Base-by-base conservation (phyloP, 345 rosid genomes). In the Psidium guajava region DNA sequence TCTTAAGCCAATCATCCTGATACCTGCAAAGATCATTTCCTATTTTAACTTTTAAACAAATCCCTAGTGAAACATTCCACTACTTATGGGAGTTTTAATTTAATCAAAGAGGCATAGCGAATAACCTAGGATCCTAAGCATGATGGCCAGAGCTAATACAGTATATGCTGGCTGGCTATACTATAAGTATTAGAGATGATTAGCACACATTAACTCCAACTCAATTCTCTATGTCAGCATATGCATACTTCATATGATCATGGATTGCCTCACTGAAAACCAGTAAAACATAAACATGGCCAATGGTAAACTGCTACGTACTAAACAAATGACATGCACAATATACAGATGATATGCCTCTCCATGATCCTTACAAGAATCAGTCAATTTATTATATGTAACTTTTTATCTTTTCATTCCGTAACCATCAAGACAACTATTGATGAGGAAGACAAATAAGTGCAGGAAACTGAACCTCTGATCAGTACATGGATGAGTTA, bases 1-100 rank as follows among this genome's bases (percentile, higher is more conserved):
- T 89, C 91, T 95, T 96, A 73, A 97, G 96, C 99, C 99, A 97
- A 91, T 97, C 99, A 88, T 97, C 99, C 92, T 97, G 99, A 91
- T 97, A 97, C 91, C 99, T 97, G 86, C 84, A 44, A 85, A 77
- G 82, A 52, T 86, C 85, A 87, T 83, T 82, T 27, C 42, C 44
- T n/a, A 53, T 82, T 82, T 27, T 14, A n/a, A 53, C 44, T 69
- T 32, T 40, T 8, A 69, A 16, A 32, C 77, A 32, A 69, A 69
- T 32, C 77, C 77, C 47, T 32, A 40, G 77, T 18, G 77, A 69
- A 64, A 32, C 44, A 64, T 64, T 64, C 24, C 21, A 69, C 77
- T 8, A 32, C 44, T 69, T 16, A 69, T 69, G 44, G 77, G 77
- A 69, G 47, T 69, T 32, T 2, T 21, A 32, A 69, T 69, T 61